Evolutionary conservation across 2,329 filamentous ascomycete genomes (phyloP).

Genomic region (Ceratocystis lukuohia): DNA sequence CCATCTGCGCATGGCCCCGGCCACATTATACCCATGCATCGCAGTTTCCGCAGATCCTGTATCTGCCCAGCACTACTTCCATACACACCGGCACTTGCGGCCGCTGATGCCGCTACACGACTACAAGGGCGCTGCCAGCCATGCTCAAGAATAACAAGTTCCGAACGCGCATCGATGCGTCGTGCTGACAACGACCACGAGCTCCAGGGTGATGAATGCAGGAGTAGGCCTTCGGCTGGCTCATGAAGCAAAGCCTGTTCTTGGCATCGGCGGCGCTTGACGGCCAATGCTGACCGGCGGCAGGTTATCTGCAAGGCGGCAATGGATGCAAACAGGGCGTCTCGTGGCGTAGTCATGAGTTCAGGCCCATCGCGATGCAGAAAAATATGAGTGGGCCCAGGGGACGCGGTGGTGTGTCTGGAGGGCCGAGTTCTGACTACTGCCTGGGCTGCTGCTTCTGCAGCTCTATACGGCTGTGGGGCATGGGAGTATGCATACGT

Average conservation of each 20-base stretch:
- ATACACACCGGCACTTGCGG: slow-evolving; percentile 7
- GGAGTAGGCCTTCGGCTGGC: background rate
- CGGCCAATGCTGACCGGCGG: background rate
- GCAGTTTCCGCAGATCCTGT: slow-evolving; percentile 5
- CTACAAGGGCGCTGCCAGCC: slow-evolving; percentile 16
- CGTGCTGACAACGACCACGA: slow-evolving; percentile 14
- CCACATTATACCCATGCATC: slow-evolving; percentile 13
- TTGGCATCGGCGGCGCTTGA: background rate
- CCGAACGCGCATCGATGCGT: background rate
- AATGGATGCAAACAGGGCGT: slow-evolving; percentile 4
- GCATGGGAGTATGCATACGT: background rate
- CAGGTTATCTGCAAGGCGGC: slow-evolving; percentile 7
- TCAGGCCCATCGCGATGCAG: slow-evolving; percentile 16
- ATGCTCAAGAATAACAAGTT: slow-evolving; percentile 16
- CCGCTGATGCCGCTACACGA: slow-evolving; percentile 2
- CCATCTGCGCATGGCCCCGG: slow-evolving; percentile 14
- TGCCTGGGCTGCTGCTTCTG: background rate
- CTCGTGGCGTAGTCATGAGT: slow-evolving; percentile 5
- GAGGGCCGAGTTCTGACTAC: background rate
- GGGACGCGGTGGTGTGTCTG: background rate
- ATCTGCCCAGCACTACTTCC: slow-evolving; percentile 8
- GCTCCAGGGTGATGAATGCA: slow-evolving; percentile 13
- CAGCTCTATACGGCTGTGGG: background rate
- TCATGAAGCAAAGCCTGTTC: background rate
- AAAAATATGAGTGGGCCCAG: slow-evolving; percentile 7